Percentiles rank a stretch among this genome's conserved stretches.
phyloP scores from a whole-genome alignment of 495 filamentous ascomycete species.

The Pseudotulostoma volvatum region DNA sequence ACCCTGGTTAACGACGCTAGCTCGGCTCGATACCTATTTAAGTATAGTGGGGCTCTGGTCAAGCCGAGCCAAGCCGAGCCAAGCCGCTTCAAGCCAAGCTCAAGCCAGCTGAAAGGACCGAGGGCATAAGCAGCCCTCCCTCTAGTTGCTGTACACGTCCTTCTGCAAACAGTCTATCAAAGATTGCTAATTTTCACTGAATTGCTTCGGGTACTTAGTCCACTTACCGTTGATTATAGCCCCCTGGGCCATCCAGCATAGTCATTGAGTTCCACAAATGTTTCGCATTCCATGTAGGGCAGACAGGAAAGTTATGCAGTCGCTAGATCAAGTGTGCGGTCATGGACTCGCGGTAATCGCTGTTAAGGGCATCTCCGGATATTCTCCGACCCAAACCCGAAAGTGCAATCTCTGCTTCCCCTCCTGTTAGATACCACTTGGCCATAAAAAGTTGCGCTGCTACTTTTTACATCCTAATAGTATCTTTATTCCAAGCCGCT shows the following conservation, averaged over 20 bases:
- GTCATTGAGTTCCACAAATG: conserved; percentile 3
- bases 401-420: too few species aligned
- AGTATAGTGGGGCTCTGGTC: too few species aligned
- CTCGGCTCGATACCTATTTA: too few species aligned
- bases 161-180: conserved; percentile 1
- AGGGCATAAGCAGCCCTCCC: too few species aligned
- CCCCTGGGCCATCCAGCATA: conserved; percentile 2
- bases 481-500: neutral
- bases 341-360: neutral
- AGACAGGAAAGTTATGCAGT: neutral
- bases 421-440: too few species aligned
- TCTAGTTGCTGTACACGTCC: neutral
- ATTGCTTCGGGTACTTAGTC: neutral
- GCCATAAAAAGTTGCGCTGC: too few species aligned
- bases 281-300: neutral
- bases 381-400: neutral
- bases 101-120: too few species aligned
- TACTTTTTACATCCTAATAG: neutral
- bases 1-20: too few species aligned
- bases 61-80: too few species aligned
- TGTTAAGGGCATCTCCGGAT: neutral
- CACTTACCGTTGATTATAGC: conserved; percentile 2
- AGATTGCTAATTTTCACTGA: neutral
- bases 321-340: neutral
- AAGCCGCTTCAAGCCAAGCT: too few species aligned